Percentiles rank a stretch among this genome's conserved stretches.
These are phyloP conservation scores for Paramecium caudatum DNA, from an alignment of 73 alveolate species.

Conservation along the genomic window DNA sequence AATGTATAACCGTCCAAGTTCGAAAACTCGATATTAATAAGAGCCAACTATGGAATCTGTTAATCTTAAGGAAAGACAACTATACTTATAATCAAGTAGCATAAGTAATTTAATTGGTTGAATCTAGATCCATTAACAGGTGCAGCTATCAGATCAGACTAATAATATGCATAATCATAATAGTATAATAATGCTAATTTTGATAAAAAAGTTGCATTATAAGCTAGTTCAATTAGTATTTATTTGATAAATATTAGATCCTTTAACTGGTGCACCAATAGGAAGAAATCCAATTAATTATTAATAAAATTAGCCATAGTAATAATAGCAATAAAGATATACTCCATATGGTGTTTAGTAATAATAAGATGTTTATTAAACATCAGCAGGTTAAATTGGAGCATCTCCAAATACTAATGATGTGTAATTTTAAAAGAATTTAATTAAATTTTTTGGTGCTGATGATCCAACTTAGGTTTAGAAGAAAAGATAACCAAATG, in stretches of 20 bases:
- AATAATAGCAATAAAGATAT: neutral
- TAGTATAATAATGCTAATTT: slow-evolving; percentile 15
- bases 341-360: neutral
- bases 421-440: slow-evolving; percentile 41
- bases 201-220: slow-evolving; percentile 24
- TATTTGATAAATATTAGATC: neutral
- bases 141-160: neutral
- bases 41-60: slow-evolving; percentile 54
- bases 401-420: neutral
- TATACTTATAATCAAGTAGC: slow-evolving; percentile 28
- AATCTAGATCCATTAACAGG: slow-evolving; percentile 64
- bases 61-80: slow-evolving; percentile 50
- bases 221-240: slow-evolving; percentile 53
- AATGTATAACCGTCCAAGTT: slow-evolving; percentile 69
- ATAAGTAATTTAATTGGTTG: neutral
- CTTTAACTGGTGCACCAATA: slow-evolving; percentile 63
- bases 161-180: neutral
- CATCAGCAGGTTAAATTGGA: slow-evolving; percentile 12
- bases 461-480: slow-evolving; percentile 46
- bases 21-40: slow-evolving; percentile 48
- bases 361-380: neutral
- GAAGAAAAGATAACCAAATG: neutral
- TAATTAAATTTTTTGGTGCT: slow-evolving; percentile 51
- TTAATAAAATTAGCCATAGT: neutral
- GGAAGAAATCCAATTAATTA: slow-evolving; percentile 55